Conservation (phyloP, 768 basidiomycete genomes). For the Boletus speciosus region DNA sequence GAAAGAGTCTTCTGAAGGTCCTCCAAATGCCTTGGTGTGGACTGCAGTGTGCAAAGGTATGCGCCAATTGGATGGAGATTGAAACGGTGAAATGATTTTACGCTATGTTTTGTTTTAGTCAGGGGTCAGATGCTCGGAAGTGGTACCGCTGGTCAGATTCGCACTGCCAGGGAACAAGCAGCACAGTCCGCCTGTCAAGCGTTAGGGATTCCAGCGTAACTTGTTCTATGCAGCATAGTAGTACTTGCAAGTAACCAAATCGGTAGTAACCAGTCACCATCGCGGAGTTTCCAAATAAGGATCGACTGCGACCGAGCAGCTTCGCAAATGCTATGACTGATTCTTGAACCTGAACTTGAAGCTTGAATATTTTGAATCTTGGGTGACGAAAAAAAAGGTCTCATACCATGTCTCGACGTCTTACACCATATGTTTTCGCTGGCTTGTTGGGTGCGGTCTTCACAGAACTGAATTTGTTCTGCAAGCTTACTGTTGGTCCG, state of each 20-base stretch:
- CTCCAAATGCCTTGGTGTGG: constrained; percentile 44
- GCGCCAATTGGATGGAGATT: constrained; percentile 9
- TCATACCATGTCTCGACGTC: constrained; percentile 35
- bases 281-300: constrained; percentile 30
- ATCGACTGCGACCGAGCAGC: background rate
- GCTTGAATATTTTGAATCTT: background rate
- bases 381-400: background rate
- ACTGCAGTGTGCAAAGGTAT: constrained; percentile 56
- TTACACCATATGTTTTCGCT: constrained; percentile 53
- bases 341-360: background rate
- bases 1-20: constrained; percentile 40
- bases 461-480: background rate
- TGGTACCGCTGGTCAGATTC: constrained; percentile 42
- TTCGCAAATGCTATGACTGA: background rate
- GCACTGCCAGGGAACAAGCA: constrained; percentile 46
- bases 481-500: background rate
- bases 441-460: constrained; percentile 47
- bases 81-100: background rate
- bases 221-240: constrained; percentile 5
- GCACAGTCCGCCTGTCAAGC: constrained; percentile 42
- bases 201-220: constrained; percentile 19
- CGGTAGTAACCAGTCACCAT: background rate
- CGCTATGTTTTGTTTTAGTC: constrained; percentile 35
- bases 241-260: background rate
- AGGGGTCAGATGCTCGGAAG: constrained; percentile 45